Base-by-base conservation (phyloP, 1,284 basidiomycete species). In the Trichosporon sp. region DNA sequence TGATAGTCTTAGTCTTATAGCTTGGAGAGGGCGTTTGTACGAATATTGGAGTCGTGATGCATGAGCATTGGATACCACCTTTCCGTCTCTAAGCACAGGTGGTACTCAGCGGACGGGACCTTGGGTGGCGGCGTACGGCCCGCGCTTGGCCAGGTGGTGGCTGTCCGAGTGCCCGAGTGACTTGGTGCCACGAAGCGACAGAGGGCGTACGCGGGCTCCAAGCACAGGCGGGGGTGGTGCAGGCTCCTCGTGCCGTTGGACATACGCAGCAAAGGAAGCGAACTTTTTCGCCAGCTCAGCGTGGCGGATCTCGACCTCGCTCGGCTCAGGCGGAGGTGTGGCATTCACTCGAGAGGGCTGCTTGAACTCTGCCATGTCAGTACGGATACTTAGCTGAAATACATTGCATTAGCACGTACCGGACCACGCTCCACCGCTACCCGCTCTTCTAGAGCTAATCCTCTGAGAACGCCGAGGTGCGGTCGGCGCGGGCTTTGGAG, bases 311-410 rank as follows among this genome's bases (percentile, higher is more conserved):
- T 67, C 53, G n/a, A 32, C 42, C 34, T 23, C 18, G 0, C 65
- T 64, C 0, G 65, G 68, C 13, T 44, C 29, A 0, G 62, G 65
- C 2, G 68, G 68, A 1, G 65, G 68, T 21, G 68, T 66, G 13
- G 62, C 56, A 18, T 70, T 32, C 27, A 65, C 15, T 5, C 68
- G 68, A 0, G 65, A 64, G 4, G 68, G 68, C 2, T 15, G 62
- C 13, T 67, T 67, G 65, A 65, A 67, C 12, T 42, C 68, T 64
- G 65, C n/a, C 27, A 44, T 21, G 60, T 68, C 38, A 56, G 64
- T 13, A 8, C 2, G 6, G 3, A 18, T 23, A 7, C 2, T 21
- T 11, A n/a, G n/a, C 27, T 9, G 15, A 12, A 32, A 4, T 5
- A 32, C 32, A 9, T 32, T 32, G 32, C 32, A 9, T 9, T 9